A percentile compares a stretch with the other conserved stretches of the same genome.
These are phyloP conservation scores for Pulveroboletus sp. DNA, from an alignment of 768 basidiomycete species.

Conservation along the genomic window DNA sequence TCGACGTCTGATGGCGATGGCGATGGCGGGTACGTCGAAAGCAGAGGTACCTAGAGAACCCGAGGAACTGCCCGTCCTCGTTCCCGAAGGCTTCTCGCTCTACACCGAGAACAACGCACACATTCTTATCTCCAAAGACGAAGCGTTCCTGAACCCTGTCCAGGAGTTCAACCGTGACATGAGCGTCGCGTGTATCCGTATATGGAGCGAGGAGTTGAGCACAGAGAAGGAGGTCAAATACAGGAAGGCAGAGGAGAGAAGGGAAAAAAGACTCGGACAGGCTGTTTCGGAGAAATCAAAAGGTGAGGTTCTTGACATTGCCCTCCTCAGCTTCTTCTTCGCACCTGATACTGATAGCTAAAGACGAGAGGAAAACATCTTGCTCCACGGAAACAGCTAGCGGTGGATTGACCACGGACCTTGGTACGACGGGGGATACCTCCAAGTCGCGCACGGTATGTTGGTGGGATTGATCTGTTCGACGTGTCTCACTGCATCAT, in stretches of 20 bases:
- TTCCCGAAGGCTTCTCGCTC: conserved; percentile 73
- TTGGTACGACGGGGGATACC: conserved; percentile 1
- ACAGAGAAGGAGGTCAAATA: conserved; percentile 59
- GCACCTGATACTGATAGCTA: conserved; percentile 5
- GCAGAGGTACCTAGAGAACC: not conserved
- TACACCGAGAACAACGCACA: conserved; percentile 79
- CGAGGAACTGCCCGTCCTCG: conserved; percentile 25
- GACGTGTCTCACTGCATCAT: not conserved
- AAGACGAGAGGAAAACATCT: conserved; percentile 1
- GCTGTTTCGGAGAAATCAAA: conserved; percentile 39
- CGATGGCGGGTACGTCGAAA: not conserved
- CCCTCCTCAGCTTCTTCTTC: not conserved
- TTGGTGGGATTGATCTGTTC: not conserved
- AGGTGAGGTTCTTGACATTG: conserved; percentile 33
- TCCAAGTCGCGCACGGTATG: conserved; percentile 23
- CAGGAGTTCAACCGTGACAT: conserved; percentile 98
- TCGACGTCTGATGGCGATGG: conserved; percentile 6
- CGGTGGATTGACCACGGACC: not conserved
- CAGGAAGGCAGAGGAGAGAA: conserved; percentile 48
- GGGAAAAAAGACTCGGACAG: conserved; percentile 33
- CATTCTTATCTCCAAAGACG: conserved; percentile 54
- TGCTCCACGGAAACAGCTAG: not conserved
- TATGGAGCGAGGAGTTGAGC: conserved; percentile 77
- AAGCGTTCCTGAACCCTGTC: conserved; percentile 93
- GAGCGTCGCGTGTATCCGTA: conserved; percentile 84